Conservation (phyloP, 371 early-diverging fungal genomes). For the Mucor circinelloides region DNA sequence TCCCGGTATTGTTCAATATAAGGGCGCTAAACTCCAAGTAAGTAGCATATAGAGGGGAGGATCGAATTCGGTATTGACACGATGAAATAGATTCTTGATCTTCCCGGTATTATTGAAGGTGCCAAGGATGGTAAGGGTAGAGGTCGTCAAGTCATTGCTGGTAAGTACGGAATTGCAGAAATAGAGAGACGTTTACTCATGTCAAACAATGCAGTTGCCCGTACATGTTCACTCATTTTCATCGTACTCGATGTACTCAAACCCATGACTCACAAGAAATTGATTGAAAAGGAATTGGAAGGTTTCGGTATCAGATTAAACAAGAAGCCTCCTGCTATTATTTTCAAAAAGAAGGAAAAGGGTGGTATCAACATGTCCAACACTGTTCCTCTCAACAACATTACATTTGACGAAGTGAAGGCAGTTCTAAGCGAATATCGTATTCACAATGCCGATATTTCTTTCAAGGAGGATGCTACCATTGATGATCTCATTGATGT, state of each 20-base stretch:
- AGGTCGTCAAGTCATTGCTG: slow-evolving; percentile 92
- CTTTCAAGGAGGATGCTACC: slow-evolving; percentile 85
- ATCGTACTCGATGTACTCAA: slow-evolving; percentile 97
- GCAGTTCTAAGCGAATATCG: slow-evolving; percentile 91
- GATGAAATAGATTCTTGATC: slow-evolving; percentile 48
- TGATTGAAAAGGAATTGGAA: slow-evolving; percentile 98
- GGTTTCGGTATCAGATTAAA: slow-evolving; percentile 99
- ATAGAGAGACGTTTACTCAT: background rate
- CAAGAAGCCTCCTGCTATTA: slow-evolving; percentile 94
- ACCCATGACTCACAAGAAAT: slow-evolving; percentile 90
- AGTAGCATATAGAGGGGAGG: background rate
- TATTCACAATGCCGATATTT: slow-evolving; percentile 93
- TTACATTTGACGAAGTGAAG: slow-evolving; percentile 86
- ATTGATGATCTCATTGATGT: slow-evolving; percentile 97
- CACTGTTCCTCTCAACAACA: slow-evolving; percentile 83
- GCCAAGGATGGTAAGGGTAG: slow-evolving; percentile 99
- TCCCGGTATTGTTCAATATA: slow-evolving; percentile 96
- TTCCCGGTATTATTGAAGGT: slow-evolving; percentile 99
- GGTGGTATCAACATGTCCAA: slow-evolving; percentile 93
- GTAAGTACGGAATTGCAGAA: slow-evolving; percentile 30
- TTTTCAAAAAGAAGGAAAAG: slow-evolving; percentile 92
- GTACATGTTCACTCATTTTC: slow-evolving; percentile 93
- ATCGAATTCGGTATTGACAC: background rate
- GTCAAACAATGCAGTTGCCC: slow-evolving; percentile 66
- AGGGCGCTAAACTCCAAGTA: slow-evolving; percentile 95